Conservation (phyloP, 352 stramenopile species). For the Albugo candida region DNA sequence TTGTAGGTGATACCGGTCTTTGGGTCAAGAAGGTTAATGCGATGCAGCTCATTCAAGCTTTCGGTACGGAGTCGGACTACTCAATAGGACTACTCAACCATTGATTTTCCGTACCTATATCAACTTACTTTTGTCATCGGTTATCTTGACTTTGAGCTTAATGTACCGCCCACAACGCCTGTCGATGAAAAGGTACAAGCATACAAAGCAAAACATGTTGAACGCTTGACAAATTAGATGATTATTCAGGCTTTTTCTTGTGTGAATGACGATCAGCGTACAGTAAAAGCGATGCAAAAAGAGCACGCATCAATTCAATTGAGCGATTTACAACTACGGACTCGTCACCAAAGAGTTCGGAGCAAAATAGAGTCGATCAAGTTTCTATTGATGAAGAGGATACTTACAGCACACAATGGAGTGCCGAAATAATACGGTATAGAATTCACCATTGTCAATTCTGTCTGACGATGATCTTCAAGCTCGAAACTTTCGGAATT, state of each 20-base stretch:
- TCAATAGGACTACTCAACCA: too few relatives aligned
- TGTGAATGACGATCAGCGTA: neutral
- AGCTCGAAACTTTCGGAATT: too few relatives aligned
- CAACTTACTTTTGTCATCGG: constrained; percentile 66
- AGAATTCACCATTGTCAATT: neutral
- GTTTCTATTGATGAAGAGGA: neutral
- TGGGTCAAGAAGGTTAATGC: constrained; percentile 30
- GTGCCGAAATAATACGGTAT: neutral
- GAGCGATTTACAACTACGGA: too few relatives aligned
- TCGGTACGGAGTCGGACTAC: constrained; percentile 55
- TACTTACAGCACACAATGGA: too few relatives aligned
- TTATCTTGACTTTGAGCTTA: constrained; percentile 63
- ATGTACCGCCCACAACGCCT: constrained; percentile 19
- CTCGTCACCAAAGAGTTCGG: too few relatives aligned
- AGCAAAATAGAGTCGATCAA: neutral
- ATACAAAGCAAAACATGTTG: constrained; percentile 46
- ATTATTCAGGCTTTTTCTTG: too few relatives aligned
- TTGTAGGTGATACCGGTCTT: neutral
- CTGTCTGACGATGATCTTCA: neutral
- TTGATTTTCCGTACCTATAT: constrained; percentile 74
- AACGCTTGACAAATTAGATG: constrained; percentile 28
- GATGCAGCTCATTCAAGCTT: constrained; percentile 52
- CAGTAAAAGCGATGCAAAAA: too few relatives aligned
- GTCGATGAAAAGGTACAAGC: constrained; percentile 42
- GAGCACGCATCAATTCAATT: neutral